These are phyloP conservation scores for Penicillium pancosmium DNA, from an alignment of 495 filamentous ascomycete species.

Conservation along the genomic window DNA sequence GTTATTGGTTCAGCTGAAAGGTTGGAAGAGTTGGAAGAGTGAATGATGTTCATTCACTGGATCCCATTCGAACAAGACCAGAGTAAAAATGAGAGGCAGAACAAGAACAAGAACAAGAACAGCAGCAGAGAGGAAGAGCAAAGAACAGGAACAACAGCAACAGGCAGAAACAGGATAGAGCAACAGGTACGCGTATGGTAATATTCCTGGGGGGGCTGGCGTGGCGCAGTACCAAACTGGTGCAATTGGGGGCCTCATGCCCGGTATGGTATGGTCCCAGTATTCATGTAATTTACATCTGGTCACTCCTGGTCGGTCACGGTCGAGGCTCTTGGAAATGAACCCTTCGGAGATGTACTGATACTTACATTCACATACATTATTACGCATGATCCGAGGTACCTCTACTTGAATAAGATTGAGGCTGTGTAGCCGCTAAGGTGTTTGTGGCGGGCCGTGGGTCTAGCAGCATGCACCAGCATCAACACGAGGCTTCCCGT, in stretches of 20 bases:
- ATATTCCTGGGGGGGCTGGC: not conserved
- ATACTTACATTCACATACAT: conserved; percentile 5
- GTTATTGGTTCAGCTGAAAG: not conserved
- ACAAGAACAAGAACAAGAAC: not conserved
- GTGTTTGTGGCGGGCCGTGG: conserved; percentile 33
- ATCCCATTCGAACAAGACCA: not conserved
- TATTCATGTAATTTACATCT: not conserved
- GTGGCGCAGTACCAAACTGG: not conserved
- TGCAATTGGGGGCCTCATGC: not conserved
- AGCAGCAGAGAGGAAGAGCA: not conserved
- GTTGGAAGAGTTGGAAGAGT: not conserved
- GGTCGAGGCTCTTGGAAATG: conserved; percentile 35
- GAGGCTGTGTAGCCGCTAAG: conserved; percentile 43
- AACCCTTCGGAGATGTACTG: conserved; percentile 17
- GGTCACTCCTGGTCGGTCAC: conserved; percentile 7
- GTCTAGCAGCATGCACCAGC: conserved; percentile 2
- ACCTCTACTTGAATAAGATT: conserved; percentile 22
- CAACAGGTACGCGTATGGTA: not conserved
- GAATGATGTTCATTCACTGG: not conserved
- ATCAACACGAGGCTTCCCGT: conserved; percentile 18
- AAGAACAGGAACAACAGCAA: not conserved
- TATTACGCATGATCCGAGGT: not conserved
- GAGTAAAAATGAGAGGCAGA: not conserved
- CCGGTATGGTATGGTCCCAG: not conserved
- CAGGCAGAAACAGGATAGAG: conserved; percentile 17